Evolutionary conservation across 495 filamentous ascomycete genomes (phyloP).

Genomic region (Penicillium coprophilum): DNA sequence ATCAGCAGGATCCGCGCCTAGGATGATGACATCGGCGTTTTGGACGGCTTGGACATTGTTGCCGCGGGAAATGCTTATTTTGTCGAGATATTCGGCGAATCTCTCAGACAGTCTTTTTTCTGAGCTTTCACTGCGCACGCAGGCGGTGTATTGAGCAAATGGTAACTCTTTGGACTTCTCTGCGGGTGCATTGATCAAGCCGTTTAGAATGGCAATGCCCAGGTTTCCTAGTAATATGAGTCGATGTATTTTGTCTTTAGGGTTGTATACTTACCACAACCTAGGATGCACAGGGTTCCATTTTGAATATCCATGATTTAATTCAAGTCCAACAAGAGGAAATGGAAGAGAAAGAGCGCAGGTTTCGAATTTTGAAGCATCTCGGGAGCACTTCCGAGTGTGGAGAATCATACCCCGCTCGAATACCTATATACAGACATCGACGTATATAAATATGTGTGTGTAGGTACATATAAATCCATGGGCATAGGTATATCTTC

Average conservation of each 20-base stretch:
- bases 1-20: slow-evolving; percentile 35
- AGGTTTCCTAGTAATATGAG: slow-evolving; percentile 32
- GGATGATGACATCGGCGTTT: slow-evolving; percentile 29
- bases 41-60: slow-evolving; percentile 25
- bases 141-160: slow-evolving; percentile 34
- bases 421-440: no score
- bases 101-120: slow-evolving; percentile 13
- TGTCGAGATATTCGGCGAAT: slow-evolving; percentile 19
- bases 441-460: no score
- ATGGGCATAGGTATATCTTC: neutral
- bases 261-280: slow-evolving; percentile 32
- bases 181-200: slow-evolving; percentile 23
- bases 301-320: slow-evolving; percentile 19
- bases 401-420: slow-evolving; percentile 11
- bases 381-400: slow-evolving; percentile 20
- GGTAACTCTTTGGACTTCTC: slow-evolving; percentile 13
- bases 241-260: neutral
- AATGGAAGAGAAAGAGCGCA: neutral
- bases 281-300: slow-evolving; percentile 36
- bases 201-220: slow-evolving; percentile 37
- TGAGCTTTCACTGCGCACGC: slow-evolving; percentile 32
- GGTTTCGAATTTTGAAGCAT: neutral
- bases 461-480: no score
- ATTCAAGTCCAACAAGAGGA: neutral
- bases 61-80: slow-evolving; percentile 19